Evolutionary conservation across 2,329 filamentous ascomycete genomes (phyloP).

Genomic region (Epichloe amarillans): DNA sequence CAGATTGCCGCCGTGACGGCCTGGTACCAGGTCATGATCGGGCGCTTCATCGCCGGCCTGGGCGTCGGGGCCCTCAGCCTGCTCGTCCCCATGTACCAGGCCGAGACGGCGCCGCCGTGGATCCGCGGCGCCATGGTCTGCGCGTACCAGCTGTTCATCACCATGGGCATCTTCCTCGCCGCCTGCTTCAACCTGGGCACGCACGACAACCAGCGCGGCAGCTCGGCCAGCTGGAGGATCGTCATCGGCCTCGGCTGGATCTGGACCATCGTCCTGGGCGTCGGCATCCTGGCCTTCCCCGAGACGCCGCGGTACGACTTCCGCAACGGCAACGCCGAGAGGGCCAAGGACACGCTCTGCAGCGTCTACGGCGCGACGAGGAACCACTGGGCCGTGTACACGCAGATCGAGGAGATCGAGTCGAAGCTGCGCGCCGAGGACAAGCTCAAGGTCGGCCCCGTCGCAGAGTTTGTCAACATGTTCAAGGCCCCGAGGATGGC

Average conservation of each 20-base stretch:
- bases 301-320: conserved; percentile 41
- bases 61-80: conserved; percentile 54
- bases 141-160: conserved; percentile 61
- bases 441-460: conserved; percentile 23
- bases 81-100: conserved; percentile 59
- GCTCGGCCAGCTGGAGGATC: conserved; percentile 46
- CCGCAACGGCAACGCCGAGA: conserved; percentile 30
- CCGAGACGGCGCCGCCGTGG: conserved; percentile 54
- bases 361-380: conserved; percentile 31
- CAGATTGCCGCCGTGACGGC: conserved; percentile 40
- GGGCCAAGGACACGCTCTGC: conserved; percentile 34
- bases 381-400: conserved; percentile 31
- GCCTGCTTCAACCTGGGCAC: conserved; percentile 52
- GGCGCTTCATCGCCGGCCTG: conserved; percentile 50
- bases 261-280: conserved; percentile 33
- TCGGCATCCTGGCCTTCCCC: conserved; percentile 37
- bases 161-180: conserved; percentile 50
- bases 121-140: conserved; percentile 53
- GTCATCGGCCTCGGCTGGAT: conserved; percentile 40
- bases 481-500: conserved; percentile 51
- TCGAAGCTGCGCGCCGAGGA: conserved; percentile 37
- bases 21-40: conserved; percentile 55
- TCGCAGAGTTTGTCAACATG: conserved; percentile 41
- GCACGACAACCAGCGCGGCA: conserved; percentile 25
- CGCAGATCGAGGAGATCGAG: conserved; percentile 40